A percentile compares a stretch with the other conserved stretches of the same genome.
Evolutionary conservation across 2,329 filamentous ascomycete species (phyloP).

Genomic region (Thyridium curvatum): DNA sequence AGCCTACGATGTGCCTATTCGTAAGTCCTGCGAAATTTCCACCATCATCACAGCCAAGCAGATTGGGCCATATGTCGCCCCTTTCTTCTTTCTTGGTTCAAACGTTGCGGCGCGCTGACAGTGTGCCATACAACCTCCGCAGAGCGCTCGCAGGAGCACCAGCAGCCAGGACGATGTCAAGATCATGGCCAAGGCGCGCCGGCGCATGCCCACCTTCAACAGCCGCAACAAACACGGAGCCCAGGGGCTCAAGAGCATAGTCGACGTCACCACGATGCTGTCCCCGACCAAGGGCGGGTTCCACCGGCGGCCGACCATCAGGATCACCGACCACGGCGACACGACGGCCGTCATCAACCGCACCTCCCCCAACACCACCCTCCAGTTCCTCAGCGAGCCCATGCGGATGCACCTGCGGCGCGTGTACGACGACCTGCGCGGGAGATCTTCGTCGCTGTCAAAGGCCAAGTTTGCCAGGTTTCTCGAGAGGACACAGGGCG

Average conservation of each 20-base stretch:
- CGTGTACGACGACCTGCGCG: constrained; percentile 40
- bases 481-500: constrained; percentile 42
- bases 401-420: constrained; percentile 41
- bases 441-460: constrained; percentile 23
- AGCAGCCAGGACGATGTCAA: too few species aligned
- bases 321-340: constrained; percentile 11
- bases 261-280: constrained; percentile 20
- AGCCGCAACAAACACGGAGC: constrained; percentile 7
- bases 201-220: constrained; percentile 12
- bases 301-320: constrained; percentile 7
- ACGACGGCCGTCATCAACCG: constrained; percentile 5
- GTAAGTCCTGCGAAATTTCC: too few species aligned
- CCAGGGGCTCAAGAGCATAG: constrained; percentile 7
- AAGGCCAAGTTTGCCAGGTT: constrained; percentile 39
- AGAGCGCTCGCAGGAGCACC: too few species aligned
- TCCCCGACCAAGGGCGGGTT: constrained; percentile 19
- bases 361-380: constrained; percentile 9
- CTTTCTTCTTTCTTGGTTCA: too few species aligned
- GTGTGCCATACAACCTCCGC: constrained; percentile 1
- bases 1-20: too few species aligned
- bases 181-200: too few species aligned
- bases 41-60: too few species aligned
- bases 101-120: too few species aligned
- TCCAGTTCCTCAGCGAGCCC: constrained; percentile 37
- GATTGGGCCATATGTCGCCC: too few species aligned